Evolutionary conservation across 2,329 filamentous ascomycete genomes (phyloP), one percentile per base, ranked within the genome.

Genomic region (Scedosporium aurantiacum): DNA sequence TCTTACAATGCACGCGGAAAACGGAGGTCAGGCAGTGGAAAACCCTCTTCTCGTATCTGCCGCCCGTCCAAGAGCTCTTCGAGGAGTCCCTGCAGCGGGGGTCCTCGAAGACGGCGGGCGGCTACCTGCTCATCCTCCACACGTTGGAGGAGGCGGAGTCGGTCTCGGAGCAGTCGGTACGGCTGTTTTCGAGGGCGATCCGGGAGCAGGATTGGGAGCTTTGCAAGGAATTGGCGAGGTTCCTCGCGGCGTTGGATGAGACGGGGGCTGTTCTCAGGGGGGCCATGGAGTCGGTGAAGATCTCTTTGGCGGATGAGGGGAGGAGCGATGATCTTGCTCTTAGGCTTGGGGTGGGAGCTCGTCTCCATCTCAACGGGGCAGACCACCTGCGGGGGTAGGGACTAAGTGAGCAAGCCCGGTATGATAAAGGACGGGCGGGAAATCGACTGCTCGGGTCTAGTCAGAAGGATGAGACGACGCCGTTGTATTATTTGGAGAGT

Each of bases 1-100:
- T 99, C 25, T 88, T 99, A 21, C 94, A 96, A 74, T 99, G 94
- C 74, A 97, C 94, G 1, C 88, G 94, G 61, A 99, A 99, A 74
- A 99, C 94, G 0, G 94, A 99, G 70, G 86, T 96, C 6, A 86
- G 93, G 45, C 96, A 91, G 61, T 99, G 94, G 94, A 86, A 89
- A 63, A 97, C 94, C 0, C 79, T 99, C 1, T 99, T 99, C 72
- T 85, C 87, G 4, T 91, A 97, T 68, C 80, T 99, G 1, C 94
- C 94, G 0, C 90, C 93, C 1, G 90, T 93, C 3, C 88, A 91
- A 68, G 89, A 94, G 66, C 81, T 99, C 0, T 99, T 99, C 67
- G 93, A 99, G 72, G 90, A 96, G 72, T 93, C 91, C 4, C 77
- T 99, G 8, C 85, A 88, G 65, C 84, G 90, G 61, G 91, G 90